phyloP scores from a whole-genome alignment of 2,329 filamentous ascomycete species.

The Pseudocercospora crystallina region DNA sequence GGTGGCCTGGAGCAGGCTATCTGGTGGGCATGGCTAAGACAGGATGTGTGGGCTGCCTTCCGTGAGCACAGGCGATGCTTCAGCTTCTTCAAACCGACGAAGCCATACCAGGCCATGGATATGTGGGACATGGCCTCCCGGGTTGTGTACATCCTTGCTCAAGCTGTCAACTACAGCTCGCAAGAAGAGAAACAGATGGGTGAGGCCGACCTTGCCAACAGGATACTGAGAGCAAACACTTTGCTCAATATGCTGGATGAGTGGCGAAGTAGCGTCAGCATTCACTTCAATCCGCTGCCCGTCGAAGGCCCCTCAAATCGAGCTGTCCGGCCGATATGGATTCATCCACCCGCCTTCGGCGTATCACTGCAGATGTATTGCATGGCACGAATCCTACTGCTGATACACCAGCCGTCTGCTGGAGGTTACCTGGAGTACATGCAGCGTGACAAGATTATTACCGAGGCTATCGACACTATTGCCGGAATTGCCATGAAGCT shows the following conservation, averaged over 20 bases:
- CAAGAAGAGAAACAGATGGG: slow-evolving; percentile 49
- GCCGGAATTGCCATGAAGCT: slow-evolving; percentile 52
- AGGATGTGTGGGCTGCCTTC: slow-evolving; percentile 66
- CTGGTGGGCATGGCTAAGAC: slow-evolving; percentile 68
- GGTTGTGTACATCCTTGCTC: slow-evolving; percentile 56
- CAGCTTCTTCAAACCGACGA: slow-evolving; percentile 59
- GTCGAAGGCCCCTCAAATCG: slow-evolving; percentile 40
- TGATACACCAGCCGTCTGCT: slow-evolving; percentile 53
- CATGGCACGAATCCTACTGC: slow-evolving; percentile 54
- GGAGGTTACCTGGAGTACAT: slow-evolving; percentile 52
- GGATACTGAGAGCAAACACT: slow-evolving; percentile 43
- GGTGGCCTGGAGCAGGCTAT: slow-evolving; percentile 58
- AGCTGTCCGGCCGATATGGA: slow-evolving; percentile 53
- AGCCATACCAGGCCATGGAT: slow-evolving; percentile 49
- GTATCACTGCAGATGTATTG: slow-evolving; percentile 54
- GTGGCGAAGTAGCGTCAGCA: slow-evolving; percentile 49
- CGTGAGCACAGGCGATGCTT: slow-evolving; percentile 57
- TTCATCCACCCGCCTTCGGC: slow-evolving; percentile 48
- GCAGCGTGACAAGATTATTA: slow-evolving; percentile 45
- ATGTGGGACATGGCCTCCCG: slow-evolving; percentile 56
- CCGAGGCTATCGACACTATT: slow-evolving; percentile 50
- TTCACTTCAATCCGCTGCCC: slow-evolving; percentile 47
- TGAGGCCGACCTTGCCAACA: slow-evolving; percentile 41
- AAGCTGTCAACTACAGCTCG: slow-evolving; percentile 60
- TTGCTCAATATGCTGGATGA: slow-evolving; percentile 52